These are phyloP conservation scores for Sodiomyces alkalinus DNA, from an alignment of 2,329 filamentous ascomycete genomes.

Conservation along the genomic window DNA sequence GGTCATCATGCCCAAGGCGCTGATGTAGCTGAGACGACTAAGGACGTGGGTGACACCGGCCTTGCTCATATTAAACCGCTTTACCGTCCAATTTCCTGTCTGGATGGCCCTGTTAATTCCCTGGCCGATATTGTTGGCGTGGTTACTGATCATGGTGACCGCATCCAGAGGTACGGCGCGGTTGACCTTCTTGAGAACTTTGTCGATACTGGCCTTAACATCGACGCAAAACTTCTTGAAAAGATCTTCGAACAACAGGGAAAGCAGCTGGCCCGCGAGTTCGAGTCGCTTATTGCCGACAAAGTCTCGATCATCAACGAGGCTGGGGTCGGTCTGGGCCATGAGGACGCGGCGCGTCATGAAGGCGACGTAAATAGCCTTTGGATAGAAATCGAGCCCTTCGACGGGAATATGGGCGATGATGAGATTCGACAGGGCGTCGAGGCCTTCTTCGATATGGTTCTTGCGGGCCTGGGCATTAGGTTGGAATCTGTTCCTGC, in stretches of 20 bases:
- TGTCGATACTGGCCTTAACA: slow-evolving; percentile 88
- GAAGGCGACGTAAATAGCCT: slow-evolving; percentile 88
- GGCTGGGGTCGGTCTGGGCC: slow-evolving; percentile 74
- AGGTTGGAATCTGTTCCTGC: slow-evolving; percentile 40
- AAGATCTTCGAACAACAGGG: slow-evolving; percentile 87
- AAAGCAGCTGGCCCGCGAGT: slow-evolving; percentile 83
- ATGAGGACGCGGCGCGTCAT: slow-evolving; percentile 96
- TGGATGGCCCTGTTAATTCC: slow-evolving; percentile 94
- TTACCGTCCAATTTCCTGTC: slow-evolving; percentile 94
- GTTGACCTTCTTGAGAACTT: slow-evolving; percentile 86
- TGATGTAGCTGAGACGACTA: slow-evolving; percentile 90
- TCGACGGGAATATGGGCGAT: slow-evolving; percentile 89
- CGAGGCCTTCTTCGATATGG: slow-evolving; percentile 79
- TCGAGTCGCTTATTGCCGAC: slow-evolving; percentile 96
- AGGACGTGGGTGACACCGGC: slow-evolving; percentile 94
- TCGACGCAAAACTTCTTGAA: slow-evolving; percentile 91
- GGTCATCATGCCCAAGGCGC: slow-evolving; percentile 98
- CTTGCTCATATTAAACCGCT: slow-evolving; percentile 97
- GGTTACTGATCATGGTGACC: slow-evolving; percentile 65
- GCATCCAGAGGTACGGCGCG: slow-evolving; percentile 81
- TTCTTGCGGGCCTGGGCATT: slow-evolving; percentile 47
- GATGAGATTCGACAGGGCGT: slow-evolving; percentile 82
- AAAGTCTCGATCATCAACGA: slow-evolving; percentile 94
- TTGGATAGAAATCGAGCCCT: slow-evolving; percentile 89
- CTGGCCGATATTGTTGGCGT: slow-evolving; percentile 74